phyloP scores from a whole-genome alignment of 148 eudicot species.

The Beta vulgaris region DNA sequence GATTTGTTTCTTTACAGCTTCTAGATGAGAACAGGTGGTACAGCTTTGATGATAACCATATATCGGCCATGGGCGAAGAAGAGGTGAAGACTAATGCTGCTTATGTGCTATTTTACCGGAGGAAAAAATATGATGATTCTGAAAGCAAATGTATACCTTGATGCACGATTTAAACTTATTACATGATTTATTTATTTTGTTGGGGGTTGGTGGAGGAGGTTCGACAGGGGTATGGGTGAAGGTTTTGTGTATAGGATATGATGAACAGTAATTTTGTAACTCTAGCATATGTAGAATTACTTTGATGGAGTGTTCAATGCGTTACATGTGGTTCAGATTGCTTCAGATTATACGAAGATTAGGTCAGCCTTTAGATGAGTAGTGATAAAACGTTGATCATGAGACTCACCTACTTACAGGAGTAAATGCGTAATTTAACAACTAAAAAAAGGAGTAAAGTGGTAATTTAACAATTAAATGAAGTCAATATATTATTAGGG shows the following conservation, averaged over 20 bases:
- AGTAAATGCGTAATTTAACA: no score
- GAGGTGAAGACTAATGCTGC: slow-evolving; percentile 83
- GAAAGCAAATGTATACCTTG: slow-evolving; percentile 37
- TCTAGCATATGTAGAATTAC: not conserved
- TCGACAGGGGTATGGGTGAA: not conserved
- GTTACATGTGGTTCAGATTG: no score
- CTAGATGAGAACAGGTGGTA: slow-evolving; percentile 83
- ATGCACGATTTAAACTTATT: not conserved
- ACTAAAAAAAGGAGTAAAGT: no score
- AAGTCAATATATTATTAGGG: no score
- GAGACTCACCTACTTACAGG: no score
- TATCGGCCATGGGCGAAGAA: slow-evolving; percentile 69
- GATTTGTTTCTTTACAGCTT: slow-evolving; percentile 44
- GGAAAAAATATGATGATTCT: slow-evolving; percentile 40
- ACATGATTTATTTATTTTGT: not conserved
- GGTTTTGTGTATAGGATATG: not conserved
- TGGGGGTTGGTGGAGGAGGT: not conserved
- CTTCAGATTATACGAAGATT: not conserved
- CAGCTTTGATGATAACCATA: slow-evolving; percentile 83
- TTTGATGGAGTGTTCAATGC: not conserved
- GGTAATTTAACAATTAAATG: no score
- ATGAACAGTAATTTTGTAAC: not conserved
- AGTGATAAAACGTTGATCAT: no score
- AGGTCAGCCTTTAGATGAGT: not conserved
- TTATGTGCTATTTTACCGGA: slow-evolving; percentile 85